Base-by-base conservation (phyloP, 345 rosid species). In the Salix purpurea region DNA sequence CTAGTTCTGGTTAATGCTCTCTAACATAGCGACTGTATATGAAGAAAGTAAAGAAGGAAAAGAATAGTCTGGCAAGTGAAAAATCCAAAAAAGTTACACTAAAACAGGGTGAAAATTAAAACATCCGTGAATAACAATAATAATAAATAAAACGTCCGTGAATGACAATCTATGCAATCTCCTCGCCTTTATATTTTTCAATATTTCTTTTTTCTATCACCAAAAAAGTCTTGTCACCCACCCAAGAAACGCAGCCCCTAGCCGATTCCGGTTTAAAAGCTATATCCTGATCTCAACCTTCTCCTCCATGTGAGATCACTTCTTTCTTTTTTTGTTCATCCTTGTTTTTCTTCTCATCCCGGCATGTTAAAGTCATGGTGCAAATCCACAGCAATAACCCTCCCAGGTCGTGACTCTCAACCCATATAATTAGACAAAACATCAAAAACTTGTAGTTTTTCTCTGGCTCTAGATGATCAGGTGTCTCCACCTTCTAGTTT, bases 201-300 rank as follows among this genome's bases (percentile, higher is more conserved):
- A 83, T 77, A 82, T 86, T 82, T 86, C 74, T 84, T 80, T 86
- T 58, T 64, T 77, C 76, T 66, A 76, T 78, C 71, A 77, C 83
- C 80, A 83, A 82, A 74, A 87, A 71, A 77, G 91, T 88, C 95
- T 89, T 87, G 91, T 89, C 90, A 89, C 81, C 87, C 83, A 84
- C 81, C 86, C 82, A 83, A 80, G 81, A 78, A 85, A 80, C 89
- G 84, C 88, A 84, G 88, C 87, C 75, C 81, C 77, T 84, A 74
- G 69, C 86, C 75, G 84, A 85, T 77, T 87, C 85, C 83, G 86
- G 83, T 67, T 70, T 42, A 42, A 28, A 68, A 76, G 30, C 40
- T 34, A 24, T 16, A n/a, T 28, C 48, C 65, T 77, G 36, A 23
- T 44, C 82, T 79, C 61, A 36, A 18, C 61, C 65, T 65, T 69